Base-by-base conservation (phyloP, 148 eudicot genomes). In the Linanthus parryae region DNA sequence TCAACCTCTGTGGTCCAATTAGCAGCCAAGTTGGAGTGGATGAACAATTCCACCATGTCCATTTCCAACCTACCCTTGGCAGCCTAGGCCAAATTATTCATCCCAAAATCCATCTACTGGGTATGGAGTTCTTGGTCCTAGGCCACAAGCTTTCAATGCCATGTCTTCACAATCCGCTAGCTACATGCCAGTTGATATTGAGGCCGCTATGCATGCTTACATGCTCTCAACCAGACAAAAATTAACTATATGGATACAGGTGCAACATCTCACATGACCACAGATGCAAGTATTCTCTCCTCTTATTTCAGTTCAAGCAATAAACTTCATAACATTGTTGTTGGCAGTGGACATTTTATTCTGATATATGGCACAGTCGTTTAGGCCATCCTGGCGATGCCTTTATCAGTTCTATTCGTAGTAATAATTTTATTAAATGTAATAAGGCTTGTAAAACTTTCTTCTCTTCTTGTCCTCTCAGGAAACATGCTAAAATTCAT, bases 221-320 rank as follows among this genome's bases (percentile, higher is more conserved):
- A 5, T 44, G 55, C 9, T 5, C 56, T 12, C 54, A 26, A 29
- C 59, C 48, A 3, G 44, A 61, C 13, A 51, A 33, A 19, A 18
- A 59, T 16, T 66, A n/a, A 58, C 54, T 59, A 59, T 14, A 53
- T 66, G 52, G 71, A 66, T 39, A 66, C 48, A 0, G 54, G 48
- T 11, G 64, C 59, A 0, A 27, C 64, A 4, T 49, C 48, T 14
- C 63, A 54, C 45, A 39, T 54, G 46, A 22, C 46, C 23, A 18
- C 48, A 10, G 33, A n/a, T 22, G 5, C 5, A 64, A 40, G 58
- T 66, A 66, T 17, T n/a, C 70, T 66, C 38, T 41, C 59, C 0
- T 42, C 59, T 37, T 50, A 43, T 58, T 30, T 52, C 47, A 50
- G 34, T 51, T 41, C 34, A 42, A 43, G 70, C n/a, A 40, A 0